Evolutionary conservation across 2,329 filamentous ascomycete genomes (phyloP).

Genomic region (Sclerotinia sclerotiorum): DNA sequence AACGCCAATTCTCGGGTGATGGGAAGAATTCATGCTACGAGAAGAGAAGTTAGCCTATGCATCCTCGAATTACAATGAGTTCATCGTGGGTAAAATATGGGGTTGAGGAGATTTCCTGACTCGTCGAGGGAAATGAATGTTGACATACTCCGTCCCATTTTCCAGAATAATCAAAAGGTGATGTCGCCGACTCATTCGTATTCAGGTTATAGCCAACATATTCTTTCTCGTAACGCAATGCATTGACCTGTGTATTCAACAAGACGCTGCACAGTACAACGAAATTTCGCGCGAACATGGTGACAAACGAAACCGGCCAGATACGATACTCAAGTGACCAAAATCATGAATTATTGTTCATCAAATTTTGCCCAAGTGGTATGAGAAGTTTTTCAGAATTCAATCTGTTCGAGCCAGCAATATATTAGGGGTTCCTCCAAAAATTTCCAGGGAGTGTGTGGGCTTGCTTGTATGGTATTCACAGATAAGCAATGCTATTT

Average conservation of each 20-base stretch:
- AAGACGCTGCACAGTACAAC: constrained; percentile 19
- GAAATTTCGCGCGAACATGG: constrained; percentile 20
- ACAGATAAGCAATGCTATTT: constrained; percentile 6
- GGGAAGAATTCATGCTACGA: constrained; percentile 49
- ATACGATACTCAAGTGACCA: constrained; percentile 22
- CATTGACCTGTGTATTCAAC: constrained; percentile 21
- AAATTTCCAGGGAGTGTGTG: constrained; percentile 3
- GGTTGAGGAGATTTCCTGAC: neutral
- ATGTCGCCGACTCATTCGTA: constrained; percentile 54
- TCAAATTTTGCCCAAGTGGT: constrained; percentile 1
- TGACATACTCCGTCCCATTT: constrained; percentile 46
- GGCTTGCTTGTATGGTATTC: constrained; percentile 14
- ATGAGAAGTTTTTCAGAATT: neutral
- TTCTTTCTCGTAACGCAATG: constrained; percentile 22
- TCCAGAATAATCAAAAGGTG: constrained; percentile 59
- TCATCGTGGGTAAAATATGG: neutral
- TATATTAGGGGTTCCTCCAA: constrained; percentile 11
- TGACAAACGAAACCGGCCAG: constrained; percentile 22
- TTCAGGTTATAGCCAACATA: constrained; percentile 47
- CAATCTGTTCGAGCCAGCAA: neutral
- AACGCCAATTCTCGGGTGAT: constrained; percentile 62
- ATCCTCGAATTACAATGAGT: neutral
- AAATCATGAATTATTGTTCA: constrained; percentile 22
- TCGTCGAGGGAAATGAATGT: neutral
- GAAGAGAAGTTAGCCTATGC: constrained; percentile 2